Evolutionary conservation across 345 rosid species (phyloP), one percentile per base, ranked within the genome.

Genomic region (Eucalyptus pauciflora): DNA sequence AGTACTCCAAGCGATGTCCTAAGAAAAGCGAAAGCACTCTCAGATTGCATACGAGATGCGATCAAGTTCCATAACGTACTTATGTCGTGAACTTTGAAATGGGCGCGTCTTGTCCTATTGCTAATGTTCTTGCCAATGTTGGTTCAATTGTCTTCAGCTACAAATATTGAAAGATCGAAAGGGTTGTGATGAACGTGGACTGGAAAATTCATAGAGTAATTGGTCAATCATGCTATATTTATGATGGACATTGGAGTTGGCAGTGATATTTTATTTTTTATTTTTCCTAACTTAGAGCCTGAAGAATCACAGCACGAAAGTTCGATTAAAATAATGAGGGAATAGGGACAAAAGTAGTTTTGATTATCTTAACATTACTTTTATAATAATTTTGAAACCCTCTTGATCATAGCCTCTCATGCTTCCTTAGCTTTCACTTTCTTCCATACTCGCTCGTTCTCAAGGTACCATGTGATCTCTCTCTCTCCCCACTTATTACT

Each of bases 11-110:
- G 2, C 8, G 10, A 18, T 18, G 7, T 18, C 25, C 4, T 11
- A 7, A 13, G 43, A 62, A 71, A 5, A 18, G 7, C 13, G 14
- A 37, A 71, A 18, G 25, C 27, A 37, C 27, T 5, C 8, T 37
- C 8, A 0, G 5, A 33, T 10, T 7, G 46, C 2, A 6, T 10
- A 10, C 1, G 0, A 12, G 27, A 71, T 18, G 27, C 1, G 8
- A 10, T 37, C 6, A 64, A 13, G 0, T 37, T 71, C 3, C 25
- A 37, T 6, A 5, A 22, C 14, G 1, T 37, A 8, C 8, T 37
- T 20, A 43, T 18, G 8, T 10, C 14, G 0, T 37, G 69, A 60
- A 27, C 69, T 27, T 25, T 60, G 67, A 12, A 60, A 60, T 27
- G 67, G 16, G n/a, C 0, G 15, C 12, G 17, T 43, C 81, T 10